Percentiles rank a stretch among this genome's conserved stretches.
Evolutionary conservation across 2,329 filamentous ascomycete genomes (phyloP).

Genomic region (Coleophoma cylindrospora): DNA sequence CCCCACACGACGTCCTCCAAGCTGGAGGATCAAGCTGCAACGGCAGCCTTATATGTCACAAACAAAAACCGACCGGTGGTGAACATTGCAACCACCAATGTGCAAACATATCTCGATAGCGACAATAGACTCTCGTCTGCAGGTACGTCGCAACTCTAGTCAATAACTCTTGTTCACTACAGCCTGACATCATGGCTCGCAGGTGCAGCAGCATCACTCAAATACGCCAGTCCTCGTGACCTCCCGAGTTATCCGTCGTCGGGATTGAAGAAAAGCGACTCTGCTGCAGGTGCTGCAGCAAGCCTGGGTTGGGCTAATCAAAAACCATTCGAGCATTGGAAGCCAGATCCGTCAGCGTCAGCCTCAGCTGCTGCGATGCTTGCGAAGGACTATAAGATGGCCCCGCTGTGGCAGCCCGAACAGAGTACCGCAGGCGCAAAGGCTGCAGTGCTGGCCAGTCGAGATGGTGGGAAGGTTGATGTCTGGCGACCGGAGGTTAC

Average conservation of each 20-base stretch:
- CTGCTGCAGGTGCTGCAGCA: slow-evolving; percentile 70
- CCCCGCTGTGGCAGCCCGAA: slow-evolving; percentile 55
- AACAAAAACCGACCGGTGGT: slow-evolving; percentile 24
- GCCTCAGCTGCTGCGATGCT: slow-evolving; percentile 54
- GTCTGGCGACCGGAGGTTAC: slow-evolving; percentile 43
- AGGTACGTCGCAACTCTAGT: slow-evolving; percentile 33
- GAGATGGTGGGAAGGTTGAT: slow-evolving; percentile 43
- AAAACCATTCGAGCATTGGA: slow-evolving; percentile 62
- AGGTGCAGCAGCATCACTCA: slow-evolving; percentile 59
- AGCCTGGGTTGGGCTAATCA: slow-evolving; percentile 68
- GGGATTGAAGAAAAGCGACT: slow-evolving; percentile 48
- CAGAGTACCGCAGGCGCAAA: slow-evolving; percentile 64
- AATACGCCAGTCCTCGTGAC: slow-evolving; percentile 67
- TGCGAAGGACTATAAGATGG: slow-evolving; percentile 52
- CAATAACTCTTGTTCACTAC: no score
- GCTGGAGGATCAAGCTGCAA: slow-evolving; percentile 46
- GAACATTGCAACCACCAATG: slow-evolving; percentile 2
- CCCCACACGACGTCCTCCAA: slow-evolving; percentile 17
- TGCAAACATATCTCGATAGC: slow-evolving; percentile 33
- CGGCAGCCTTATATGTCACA: slow-evolving; percentile 53
- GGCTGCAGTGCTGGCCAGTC: slow-evolving; percentile 65
- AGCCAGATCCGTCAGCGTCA: slow-evolving; percentile 54
- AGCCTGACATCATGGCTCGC: slow-evolving; percentile 9
- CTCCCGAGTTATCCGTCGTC: slow-evolving; percentile 70
- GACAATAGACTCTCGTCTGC: slow-evolving; percentile 53